phyloP scores from a whole-genome alignment of 108 stramenopile species.

The Bacterosira constricta region DNA sequence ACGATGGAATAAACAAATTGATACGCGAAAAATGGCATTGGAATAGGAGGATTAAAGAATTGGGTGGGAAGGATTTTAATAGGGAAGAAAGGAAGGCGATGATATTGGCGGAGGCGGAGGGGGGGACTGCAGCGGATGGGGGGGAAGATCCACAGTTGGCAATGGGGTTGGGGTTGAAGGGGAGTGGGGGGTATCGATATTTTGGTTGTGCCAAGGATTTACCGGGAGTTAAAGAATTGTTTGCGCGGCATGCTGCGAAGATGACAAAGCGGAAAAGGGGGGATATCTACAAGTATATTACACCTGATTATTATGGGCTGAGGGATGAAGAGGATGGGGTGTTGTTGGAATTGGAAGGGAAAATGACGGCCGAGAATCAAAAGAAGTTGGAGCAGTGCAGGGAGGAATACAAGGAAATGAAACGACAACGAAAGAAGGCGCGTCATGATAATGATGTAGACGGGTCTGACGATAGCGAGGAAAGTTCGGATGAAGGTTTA shows the following conservation, averaged over 20 bases:
- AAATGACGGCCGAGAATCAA: slow-evolving; percentile 48
- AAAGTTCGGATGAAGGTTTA: slow-evolving; percentile 39
- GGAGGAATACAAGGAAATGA: slow-evolving; percentile 26
- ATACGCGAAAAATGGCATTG: slow-evolving; percentile 94
- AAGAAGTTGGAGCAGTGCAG: slow-evolving; percentile 31
- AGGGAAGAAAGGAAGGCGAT: slow-evolving; percentile 69
- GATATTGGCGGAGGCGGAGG: slow-evolving; percentile 53
- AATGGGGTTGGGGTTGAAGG: slow-evolving; percentile 56
- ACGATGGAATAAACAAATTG: slow-evolving; percentile 97
- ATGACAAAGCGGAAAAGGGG: slow-evolving; percentile 72
- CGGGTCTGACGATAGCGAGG: slow-evolving; percentile 15
- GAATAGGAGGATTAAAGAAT: slow-evolving; percentile 90
- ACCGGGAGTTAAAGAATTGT: slow-evolving; percentile 93
- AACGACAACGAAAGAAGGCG: not conserved
- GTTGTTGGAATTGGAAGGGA: slow-evolving; percentile 73
- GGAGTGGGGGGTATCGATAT: slow-evolving; percentile 86
- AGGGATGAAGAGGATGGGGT: slow-evolving; percentile 94
- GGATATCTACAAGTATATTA: slow-evolving; percentile 85
- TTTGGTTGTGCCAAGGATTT: slow-evolving; percentile 95
- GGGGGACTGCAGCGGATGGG: slow-evolving; percentile 52
- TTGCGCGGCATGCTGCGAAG: slow-evolving; percentile 64
- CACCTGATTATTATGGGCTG: slow-evolving; percentile 92
- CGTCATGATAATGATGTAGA: slow-evolving; percentile 4
- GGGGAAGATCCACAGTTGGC: slow-evolving; percentile 24
- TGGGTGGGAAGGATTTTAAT: slow-evolving; percentile 86